Conservation (phyloP, 768 basidiomycete genomes). For the Leucosporidium creatinivorum region DNA sequence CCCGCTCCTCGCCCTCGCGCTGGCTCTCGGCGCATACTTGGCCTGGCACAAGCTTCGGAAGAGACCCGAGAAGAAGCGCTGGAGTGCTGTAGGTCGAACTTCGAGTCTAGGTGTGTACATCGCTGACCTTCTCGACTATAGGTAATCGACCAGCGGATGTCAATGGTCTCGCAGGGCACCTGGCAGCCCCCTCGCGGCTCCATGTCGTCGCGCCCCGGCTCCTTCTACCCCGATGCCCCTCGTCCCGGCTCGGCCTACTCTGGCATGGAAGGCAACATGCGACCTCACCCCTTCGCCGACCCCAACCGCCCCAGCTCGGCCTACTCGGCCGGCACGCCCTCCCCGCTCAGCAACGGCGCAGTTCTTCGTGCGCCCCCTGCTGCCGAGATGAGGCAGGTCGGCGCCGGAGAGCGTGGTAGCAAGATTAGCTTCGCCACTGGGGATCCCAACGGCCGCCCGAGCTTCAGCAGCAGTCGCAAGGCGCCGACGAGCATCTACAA, state of each 20-base stretch:
- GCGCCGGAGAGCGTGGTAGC: slow-evolving; percentile 15
- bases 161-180: slow-evolving; percentile 33
- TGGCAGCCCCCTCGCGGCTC: slow-evolving; percentile 28
- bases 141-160: slow-evolving; percentile 35
- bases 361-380: slow-evolving; percentile 10
- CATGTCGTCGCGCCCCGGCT: slow-evolving; percentile 16
- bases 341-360: slow-evolving; percentile 3
- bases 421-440: slow-evolving; percentile 21
- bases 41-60: slow-evolving; percentile 13
- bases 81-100: slow-evolving; percentile 21
- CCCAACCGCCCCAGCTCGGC: slow-evolving; percentile 16
- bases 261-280: slow-evolving; percentile 6
- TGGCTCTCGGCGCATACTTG: slow-evolving; percentile 12
- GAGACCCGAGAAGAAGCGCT: slow-evolving; percentile 25
- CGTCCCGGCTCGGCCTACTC: slow-evolving; percentile 22
- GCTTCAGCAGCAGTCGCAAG: slow-evolving; percentile 6
- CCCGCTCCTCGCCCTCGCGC: slow-evolving; percentile 11
- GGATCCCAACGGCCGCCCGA: background rate
- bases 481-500: slow-evolving; percentile 12
- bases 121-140: background rate
- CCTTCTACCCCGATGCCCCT: slow-evolving; percentile 10
- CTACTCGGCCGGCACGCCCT: slow-evolving; percentile 16
- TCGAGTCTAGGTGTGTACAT: too few species aligned
- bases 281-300: background rate
- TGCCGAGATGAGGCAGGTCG: slow-evolving; percentile 25